A percentile compares a stretch with the other conserved stretches of the same genome.
Conservation (phyloP, 441 rosid species). For the Manihot esculenta region DNA sequence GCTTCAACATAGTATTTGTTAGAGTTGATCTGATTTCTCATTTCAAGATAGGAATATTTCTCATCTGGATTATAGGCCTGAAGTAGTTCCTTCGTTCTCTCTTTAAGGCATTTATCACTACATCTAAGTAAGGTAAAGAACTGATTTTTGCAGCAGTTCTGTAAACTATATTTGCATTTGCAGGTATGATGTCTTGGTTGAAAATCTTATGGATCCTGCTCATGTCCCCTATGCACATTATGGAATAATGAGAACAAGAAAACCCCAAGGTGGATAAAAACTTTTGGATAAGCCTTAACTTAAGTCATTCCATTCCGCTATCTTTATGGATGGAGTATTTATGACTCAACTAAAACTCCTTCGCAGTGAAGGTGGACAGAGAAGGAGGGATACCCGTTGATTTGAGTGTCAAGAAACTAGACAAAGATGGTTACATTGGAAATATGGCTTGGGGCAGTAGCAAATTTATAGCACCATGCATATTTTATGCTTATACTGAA, state of each 20-base stretch:
- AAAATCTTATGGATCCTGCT: slow-evolving; percentile 95
- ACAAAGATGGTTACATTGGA: slow-evolving; percentile 50
- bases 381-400: slow-evolving; percentile 88
- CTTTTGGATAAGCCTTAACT: not conserved
- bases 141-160: not conserved
- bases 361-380: slow-evolving; percentile 66
- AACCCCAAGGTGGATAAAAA: slow-evolving; percentile 40
- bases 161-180: slow-evolving; percentile 24
- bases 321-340: no score
- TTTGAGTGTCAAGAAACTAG: slow-evolving; percentile 47
- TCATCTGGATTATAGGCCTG: not conserved
- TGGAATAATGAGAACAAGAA: slow-evolving; percentile 53
- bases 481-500: slow-evolving; percentile 53
- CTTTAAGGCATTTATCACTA: not conserved
- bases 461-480: slow-evolving; percentile 69
- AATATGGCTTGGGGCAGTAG: slow-evolving; percentile 57
- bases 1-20: not conserved
- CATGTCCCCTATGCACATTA: slow-evolving; percentile 95
- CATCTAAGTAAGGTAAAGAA: not conserved
- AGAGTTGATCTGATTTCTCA: not conserved
- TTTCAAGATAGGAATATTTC: not conserved
- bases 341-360: slow-evolving; percentile 13
- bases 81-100: not conserved
- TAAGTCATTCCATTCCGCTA: not conserved
- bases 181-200: slow-evolving; percentile 84